Evolutionary conservation across 331 rosid species (phyloP), one percentile per base, ranked within the genome.

Genomic region (Phaseolus coccineus): DNA sequence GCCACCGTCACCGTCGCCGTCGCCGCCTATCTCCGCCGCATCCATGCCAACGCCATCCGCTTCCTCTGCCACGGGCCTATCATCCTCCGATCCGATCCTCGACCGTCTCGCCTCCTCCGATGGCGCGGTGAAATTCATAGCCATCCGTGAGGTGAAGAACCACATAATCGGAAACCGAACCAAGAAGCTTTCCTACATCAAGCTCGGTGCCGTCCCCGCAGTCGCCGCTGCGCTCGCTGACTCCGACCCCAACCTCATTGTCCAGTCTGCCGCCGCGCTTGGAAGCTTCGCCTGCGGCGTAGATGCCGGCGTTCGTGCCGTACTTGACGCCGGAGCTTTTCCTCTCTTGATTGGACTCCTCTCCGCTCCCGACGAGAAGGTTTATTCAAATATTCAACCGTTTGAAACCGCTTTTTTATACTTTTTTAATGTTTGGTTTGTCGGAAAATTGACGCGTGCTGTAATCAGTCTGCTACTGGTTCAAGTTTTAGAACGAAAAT

Each of bases 111-210:
- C 82, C 61, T 90, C 97, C 28, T 37, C 87, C 19, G 97, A 91
- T 69, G 47, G 80, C 59, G 84, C 85, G 58, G 84, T 91, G 71
- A 91, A 89, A 87, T 87, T 93, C 72, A 91, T 87, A 81, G 93
- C 98, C n/a, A 90, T 93, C 87, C 76, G 98, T 39, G 97, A 93
- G 80, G 88, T 93, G 62, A 93, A 93, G 84, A 93, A 93, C 66
- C 90, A 83, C 85, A 93, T 93, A 86, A 93, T 93, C 81, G 98
- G 98, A 0, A 93, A 93, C 82, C 98, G 93, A 28, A 93, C 98
- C 15, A 93, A 89, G 88, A 93, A 93, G 84, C 91, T 91, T 48
- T 85, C 85, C 68, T 93, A 87, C 87, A 74, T 93, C 87, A 89
- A 91, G 89, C 93, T 91, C 53, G 98, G 94, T 13, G 81, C 85